Evolutionary conservation across 805 yeast genomes (phyloP).

Genomic region (Starmerella stellata): DNA sequence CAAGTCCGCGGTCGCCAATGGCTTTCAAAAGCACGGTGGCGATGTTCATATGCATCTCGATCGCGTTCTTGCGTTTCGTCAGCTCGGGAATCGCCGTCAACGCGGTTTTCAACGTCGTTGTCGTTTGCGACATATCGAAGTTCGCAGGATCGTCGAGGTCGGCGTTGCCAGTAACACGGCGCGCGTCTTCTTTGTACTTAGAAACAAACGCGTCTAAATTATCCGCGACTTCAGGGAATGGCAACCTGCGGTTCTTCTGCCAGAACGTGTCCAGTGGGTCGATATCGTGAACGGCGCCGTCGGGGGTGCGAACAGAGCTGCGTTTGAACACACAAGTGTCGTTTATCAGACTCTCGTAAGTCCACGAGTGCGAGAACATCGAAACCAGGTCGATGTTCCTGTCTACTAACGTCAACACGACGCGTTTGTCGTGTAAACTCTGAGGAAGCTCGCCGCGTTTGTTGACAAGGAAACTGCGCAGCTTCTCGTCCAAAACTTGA

Average conservation of each 20-base stretch:
- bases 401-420: constrained; percentile 68
- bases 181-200: constrained; percentile 70
- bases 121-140: constrained; percentile 58
- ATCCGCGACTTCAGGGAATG: constrained; percentile 98
- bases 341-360: constrained; percentile 87
- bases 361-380: constrained; percentile 96
- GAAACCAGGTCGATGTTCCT: constrained; percentile 78
- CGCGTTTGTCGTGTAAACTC: constrained; percentile 25
- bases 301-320: constrained; percentile 53
- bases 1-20: constrained; percentile 70
- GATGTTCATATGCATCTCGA: constrained; percentile 95
- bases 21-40: constrained; percentile 68
- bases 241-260: constrained; percentile 63
- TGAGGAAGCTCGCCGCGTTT: constrained; percentile 29
- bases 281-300: constrained; percentile 51
- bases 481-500: constrained; percentile 59
- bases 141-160: constrained; percentile 44
- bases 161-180: constrained; percentile 51
- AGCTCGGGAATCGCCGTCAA: constrained; percentile 84
- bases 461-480: constrained; percentile 74
- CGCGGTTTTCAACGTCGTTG: constrained; percentile 60
- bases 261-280: constrained; percentile 92
- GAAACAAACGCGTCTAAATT: constrained; percentile 74
- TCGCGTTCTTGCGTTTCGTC: constrained; percentile 67
- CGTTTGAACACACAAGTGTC: constrained; percentile 72